Percentiles rank a stretch among this genome's conserved stretches.
Evolutionary conservation across 768 basidiomycete genomes (phyloP).

Genomic region (Pulveroboletus sp.): DNA sequence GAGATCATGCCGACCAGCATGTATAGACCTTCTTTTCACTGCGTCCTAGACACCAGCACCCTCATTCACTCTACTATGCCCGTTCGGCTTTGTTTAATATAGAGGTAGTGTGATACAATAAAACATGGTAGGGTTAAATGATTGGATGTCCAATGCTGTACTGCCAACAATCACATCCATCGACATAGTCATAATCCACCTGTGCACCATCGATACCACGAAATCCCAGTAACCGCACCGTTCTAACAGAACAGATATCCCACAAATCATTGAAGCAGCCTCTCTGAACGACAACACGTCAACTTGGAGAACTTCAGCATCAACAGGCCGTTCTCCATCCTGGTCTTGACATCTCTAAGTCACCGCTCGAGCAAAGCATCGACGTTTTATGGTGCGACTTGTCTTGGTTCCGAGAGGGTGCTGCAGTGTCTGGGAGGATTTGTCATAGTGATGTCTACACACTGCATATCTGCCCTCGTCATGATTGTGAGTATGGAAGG

Average conservation of each 20-base stretch:
- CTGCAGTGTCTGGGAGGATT: constrained; percentile 41
- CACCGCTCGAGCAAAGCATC: constrained; percentile 5
- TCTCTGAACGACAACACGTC: constrained; percentile 9
- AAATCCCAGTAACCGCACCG: too few species aligned
- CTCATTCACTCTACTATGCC: too few species aligned
- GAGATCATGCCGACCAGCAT: too few species aligned
- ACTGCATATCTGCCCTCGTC: constrained; percentile 40
- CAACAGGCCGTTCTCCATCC: constrained; percentile 43
- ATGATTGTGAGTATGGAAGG: constrained; percentile 22
- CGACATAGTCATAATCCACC: too few species aligned
- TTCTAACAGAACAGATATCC: too few species aligned
- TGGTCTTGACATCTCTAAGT: constrained; percentile 43
- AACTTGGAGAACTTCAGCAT: constrained; percentile 42
- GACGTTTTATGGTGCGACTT: background rate
- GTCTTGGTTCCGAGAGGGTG: constrained; percentile 44
- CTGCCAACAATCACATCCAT: too few species aligned
- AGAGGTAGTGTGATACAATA: too few species aligned
- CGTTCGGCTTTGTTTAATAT: too few species aligned
- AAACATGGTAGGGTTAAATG: too few species aligned
- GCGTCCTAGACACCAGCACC: background rate
- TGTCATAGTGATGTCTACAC: constrained; percentile 41
- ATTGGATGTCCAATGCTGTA: too few species aligned
- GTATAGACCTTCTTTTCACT: background rate
- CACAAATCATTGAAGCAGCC: too few species aligned
- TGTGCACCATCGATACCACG: too few species aligned